phyloP scores from a whole-genome alignment of 306 rosid species.

The Psophocarpus tetragonolobus region DNA sequence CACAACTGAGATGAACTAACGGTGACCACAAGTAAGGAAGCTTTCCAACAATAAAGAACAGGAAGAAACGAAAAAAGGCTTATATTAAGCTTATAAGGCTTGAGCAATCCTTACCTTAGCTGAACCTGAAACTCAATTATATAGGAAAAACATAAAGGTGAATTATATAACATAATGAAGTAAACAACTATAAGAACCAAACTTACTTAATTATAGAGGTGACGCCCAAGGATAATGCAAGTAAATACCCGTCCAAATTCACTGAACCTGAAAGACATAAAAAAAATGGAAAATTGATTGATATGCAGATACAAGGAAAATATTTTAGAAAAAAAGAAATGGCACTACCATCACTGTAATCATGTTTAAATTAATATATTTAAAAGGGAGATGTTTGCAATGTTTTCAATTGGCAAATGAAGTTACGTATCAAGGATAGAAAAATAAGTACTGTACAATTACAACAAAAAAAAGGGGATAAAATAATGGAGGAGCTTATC shows the following conservation, averaged over 20 bases:
- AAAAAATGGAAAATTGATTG: slow-evolving; percentile 22
- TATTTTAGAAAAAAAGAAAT: not conserved
- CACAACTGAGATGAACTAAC: not conserved
- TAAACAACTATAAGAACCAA: slow-evolving; percentile 23
- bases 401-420: not conserved
- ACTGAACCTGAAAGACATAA: slow-evolving; percentile 59
- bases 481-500: slow-evolving; percentile 5
- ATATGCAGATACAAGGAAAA: not conserved
- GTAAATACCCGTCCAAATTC: slow-evolving; percentile 69
- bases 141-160: not conserved
- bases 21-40: not conserved
- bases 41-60: not conserved
- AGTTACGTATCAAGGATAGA: slow-evolving; percentile 7
- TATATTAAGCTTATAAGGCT: not conserved
- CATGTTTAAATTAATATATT: not conserved
- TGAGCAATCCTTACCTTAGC: not conserved
- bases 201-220: slow-evolving; percentile 79
- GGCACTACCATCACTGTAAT: not conserved
- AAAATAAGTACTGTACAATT: not conserved
- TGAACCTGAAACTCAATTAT: not conserved
- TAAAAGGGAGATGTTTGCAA: not conserved
- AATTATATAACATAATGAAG: not conserved
- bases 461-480: not conserved
- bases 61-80: not conserved
- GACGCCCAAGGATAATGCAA: slow-evolving; percentile 88